Base-by-base conservation (phyloP, 2,329 filamentous ascomycete species). In the Pseudovirgaria hyperparasitica region DNA sequence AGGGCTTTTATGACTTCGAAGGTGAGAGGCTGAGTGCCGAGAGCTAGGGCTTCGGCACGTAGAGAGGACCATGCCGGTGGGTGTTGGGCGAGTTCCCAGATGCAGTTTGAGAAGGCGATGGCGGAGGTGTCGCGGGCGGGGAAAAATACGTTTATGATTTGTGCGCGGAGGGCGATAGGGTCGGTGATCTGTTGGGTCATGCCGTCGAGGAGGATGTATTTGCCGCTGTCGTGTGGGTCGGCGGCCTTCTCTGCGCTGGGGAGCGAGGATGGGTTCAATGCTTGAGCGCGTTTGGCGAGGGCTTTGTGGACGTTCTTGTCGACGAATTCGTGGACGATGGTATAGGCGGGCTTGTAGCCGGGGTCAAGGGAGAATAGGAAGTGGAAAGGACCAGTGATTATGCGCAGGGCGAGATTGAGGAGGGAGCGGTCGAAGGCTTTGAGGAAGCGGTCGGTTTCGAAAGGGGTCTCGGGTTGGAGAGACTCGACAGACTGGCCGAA, bases 41-140 rank as follows among this genome's bases (percentile, higher is more conserved):
- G 26, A 9, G 28, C 13, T 18, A 38, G 15, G 5, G 41, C 26
- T 25, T 45, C 41, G 5, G 13, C 22, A n/a, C 34, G 31, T 6
- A 44, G 32, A 21, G 36, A 39, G 7, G 21, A 24, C 36, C 37
- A 44, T 2, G 30, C 32, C 5, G 16, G 16, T n/a, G 41, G 35
- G 16, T 40, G 27, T 13, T 41, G 26, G 10, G 40, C 36, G 4
- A 46, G 32, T 21, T 44, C 37, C 17, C 39, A 43, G 27, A 43
- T 32, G 3, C 27, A 31, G 25, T 43, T 44, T 21, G 30, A 35
- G 6, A 46, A 26, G 6, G 37, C 30, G 6, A 42, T 33, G 3
- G 41, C 34, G n/a, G 33, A 32, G 2, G 28, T 29, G 22, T 44
- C 37, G 23, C 41, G 37, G 4, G 34, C 39, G 4, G 37, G 36